These are phyloP conservation scores for Chytridium lagenaria DNA, from an alignment of 371 early-diverging fungal species.

Conservation along the genomic window DNA sequence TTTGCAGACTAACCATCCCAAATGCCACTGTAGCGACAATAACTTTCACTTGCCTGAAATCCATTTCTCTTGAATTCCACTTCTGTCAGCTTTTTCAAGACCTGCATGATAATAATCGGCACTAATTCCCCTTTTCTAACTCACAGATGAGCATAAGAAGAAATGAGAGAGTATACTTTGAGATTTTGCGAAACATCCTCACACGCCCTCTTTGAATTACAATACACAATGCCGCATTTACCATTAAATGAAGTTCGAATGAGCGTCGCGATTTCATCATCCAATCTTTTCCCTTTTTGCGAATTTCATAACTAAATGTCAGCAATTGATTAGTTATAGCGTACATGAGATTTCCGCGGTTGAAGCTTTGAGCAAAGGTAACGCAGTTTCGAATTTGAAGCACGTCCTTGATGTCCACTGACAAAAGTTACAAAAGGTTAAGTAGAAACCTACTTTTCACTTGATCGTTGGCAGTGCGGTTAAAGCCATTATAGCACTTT, in stretches of 20 bases:
- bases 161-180: constrained; percentile 28
- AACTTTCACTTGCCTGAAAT: constrained; percentile 76
- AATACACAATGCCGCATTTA: constrained; percentile 98
- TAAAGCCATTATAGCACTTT: constrained; percentile 96
- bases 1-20: constrained; percentile 76
- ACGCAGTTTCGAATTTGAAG: constrained; percentile 73
- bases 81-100: constrained; percentile 84
- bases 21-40: constrained; percentile 99
- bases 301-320: constrained; percentile 75
- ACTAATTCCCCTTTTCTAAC: constrained; percentile 50
- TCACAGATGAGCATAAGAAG: neutral
- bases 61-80: constrained; percentile 89
- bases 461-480: constrained; percentile 98
- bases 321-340: constrained; percentile 7
- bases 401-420: constrained; percentile 53
- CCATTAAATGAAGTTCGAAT: constrained; percentile 72
- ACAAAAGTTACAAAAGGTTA: constrained; percentile 10
- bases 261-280: constrained; percentile 79
- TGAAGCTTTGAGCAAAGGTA: constrained; percentile 87
- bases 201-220: constrained; percentile 84
- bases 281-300: constrained; percentile 57
- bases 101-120: constrained; percentile 93
- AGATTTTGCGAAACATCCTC: constrained; percentile 83
- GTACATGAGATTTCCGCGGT: constrained; percentile 76
- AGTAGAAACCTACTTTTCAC: constrained; percentile 68